Percentiles rank a stretch among this genome's conserved stretches.
Conservation (phyloP, 208 protist genomes). For the Leishmania mexicana region DNA sequence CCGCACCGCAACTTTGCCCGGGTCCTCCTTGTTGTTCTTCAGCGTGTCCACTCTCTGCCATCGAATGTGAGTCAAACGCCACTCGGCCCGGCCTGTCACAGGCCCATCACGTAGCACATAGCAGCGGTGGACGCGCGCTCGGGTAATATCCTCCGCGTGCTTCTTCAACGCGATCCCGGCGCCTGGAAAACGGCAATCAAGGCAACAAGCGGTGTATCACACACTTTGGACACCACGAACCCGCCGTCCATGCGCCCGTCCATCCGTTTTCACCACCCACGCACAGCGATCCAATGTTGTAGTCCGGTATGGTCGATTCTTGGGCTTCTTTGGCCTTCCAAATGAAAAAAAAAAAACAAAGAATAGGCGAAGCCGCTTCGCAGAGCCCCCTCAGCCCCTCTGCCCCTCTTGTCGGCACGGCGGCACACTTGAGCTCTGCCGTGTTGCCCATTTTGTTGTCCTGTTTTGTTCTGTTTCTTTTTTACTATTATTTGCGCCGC, state of each 20-base stretch:
- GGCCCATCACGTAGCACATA: neutral
- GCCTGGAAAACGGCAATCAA: conserved; percentile 25
- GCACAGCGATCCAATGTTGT: conserved; percentile 1
- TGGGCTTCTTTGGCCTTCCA: neutral
- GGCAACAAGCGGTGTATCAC: conserved; percentile 15
- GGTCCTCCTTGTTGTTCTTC: no score
- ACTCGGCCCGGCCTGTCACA: conserved; percentile 16
- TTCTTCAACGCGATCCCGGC: conserved; percentile 23
- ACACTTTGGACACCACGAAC: conserved; percentile 9
- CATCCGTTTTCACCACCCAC: conserved; percentile 9
- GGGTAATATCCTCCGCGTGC: conserved; percentile 12
- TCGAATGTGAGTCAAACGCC: conserved; percentile 17
- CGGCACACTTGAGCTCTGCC: neutral
- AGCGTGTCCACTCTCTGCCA: no score
- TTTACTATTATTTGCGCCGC: no score
- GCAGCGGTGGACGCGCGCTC: neutral
- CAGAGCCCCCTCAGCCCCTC: neutral
- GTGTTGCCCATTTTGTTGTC: neutral
- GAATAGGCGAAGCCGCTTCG: neutral
- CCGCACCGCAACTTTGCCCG: neutral
- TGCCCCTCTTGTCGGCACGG: neutral
- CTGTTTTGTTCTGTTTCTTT: no score
- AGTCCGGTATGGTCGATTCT: conserved; percentile 6
- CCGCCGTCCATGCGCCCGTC: conserved; percentile 19
- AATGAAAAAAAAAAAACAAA: neutral